These are phyloP conservation scores for Grifola frondosa DNA, from an alignment of 1,284 basidiomycete genomes.

Conservation along the genomic window DNA sequence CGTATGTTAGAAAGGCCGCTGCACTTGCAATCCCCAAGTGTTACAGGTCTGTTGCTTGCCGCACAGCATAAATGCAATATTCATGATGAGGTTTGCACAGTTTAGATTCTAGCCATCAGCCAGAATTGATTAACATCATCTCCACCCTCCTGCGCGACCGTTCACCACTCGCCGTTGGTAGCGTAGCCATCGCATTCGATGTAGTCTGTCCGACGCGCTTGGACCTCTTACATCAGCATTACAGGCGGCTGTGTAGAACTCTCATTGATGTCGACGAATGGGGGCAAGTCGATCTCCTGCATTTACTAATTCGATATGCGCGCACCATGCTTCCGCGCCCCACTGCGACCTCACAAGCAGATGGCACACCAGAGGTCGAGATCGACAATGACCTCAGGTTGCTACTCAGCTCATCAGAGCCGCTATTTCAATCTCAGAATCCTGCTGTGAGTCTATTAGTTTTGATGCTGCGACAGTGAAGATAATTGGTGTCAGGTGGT, in stretches of 20 bases:
- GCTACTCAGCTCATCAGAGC: constrained; percentile 70
- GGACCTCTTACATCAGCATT: constrained; percentile 88
- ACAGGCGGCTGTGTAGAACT: constrained; percentile 80
- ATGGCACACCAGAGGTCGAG: constrained; percentile 40
- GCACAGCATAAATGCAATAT: background rate
- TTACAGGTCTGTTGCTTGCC: constrained; percentile 61
- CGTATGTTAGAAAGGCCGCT: constrained; percentile 91
- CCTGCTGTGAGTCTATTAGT: constrained; percentile 61
- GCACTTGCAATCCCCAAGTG: constrained; percentile 88
- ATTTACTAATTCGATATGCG: constrained; percentile 82
- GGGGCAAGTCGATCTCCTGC: constrained; percentile 85
- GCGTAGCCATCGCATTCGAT: constrained; percentile 83
- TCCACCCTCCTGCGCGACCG: constrained; percentile 77
- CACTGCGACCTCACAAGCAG: constrained; percentile 30
- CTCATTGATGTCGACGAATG: constrained; percentile 94
- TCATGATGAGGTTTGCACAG: constrained; percentile 38
- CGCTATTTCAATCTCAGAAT: constrained; percentile 82
- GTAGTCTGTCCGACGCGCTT: constrained; percentile 81
- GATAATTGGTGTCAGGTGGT: constrained; percentile 55
- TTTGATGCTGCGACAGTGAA: constrained; percentile 6
- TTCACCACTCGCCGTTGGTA: constrained; percentile 87
- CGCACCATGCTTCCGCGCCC: constrained; percentile 83
- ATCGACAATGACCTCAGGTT: constrained; percentile 78
- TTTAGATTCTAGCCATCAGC: constrained; percentile 71
- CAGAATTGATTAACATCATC: constrained; percentile 75